Conservation (phyloP, 2,329 filamentous ascomycete genomes). For the Xylaria sp. region DNA sequence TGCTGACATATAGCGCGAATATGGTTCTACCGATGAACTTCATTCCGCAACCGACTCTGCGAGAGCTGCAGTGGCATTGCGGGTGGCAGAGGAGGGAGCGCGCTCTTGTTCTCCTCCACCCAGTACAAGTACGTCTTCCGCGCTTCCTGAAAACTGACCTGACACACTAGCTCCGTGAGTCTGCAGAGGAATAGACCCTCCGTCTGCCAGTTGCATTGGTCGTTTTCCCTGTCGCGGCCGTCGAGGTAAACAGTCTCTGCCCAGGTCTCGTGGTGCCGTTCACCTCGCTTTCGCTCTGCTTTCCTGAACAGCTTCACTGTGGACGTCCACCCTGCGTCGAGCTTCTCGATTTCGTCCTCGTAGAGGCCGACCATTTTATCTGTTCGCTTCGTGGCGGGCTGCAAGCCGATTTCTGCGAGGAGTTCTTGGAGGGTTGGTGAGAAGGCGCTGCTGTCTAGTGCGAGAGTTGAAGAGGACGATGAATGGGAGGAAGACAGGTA, state of each 20-base stretch:
- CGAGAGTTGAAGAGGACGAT: neutral
- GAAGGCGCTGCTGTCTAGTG: neutral
- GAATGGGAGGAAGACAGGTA: no score
- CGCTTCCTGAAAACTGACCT: neutral
- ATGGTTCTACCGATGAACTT: neutral
- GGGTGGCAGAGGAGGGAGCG: no score
- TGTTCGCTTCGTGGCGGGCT: neutral
- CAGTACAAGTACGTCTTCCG: accelerated
- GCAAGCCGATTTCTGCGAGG: neutral
- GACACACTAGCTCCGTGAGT: slow-evolving; percentile 6
- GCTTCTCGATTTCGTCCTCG: neutral
- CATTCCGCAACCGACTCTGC: neutral
- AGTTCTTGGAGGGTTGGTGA: neutral
- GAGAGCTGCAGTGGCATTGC: no score
- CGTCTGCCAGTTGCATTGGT: slow-evolving; percentile 18
- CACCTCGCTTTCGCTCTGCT: accelerated
- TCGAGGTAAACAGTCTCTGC: slow-evolving; percentile 7
- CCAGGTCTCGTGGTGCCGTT: neutral
- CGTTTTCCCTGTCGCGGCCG: neutral
- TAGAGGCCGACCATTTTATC: neutral
- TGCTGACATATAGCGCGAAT: neutral
- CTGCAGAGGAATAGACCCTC: slow-evolving; percentile 23
- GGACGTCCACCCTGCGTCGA: neutral
- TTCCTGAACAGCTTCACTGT: no score
- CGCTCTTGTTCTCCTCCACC: neutral